phyloP scores from a whole-genome alignment of 441 rosid species.

The Flueggea neowawraea region DNA sequence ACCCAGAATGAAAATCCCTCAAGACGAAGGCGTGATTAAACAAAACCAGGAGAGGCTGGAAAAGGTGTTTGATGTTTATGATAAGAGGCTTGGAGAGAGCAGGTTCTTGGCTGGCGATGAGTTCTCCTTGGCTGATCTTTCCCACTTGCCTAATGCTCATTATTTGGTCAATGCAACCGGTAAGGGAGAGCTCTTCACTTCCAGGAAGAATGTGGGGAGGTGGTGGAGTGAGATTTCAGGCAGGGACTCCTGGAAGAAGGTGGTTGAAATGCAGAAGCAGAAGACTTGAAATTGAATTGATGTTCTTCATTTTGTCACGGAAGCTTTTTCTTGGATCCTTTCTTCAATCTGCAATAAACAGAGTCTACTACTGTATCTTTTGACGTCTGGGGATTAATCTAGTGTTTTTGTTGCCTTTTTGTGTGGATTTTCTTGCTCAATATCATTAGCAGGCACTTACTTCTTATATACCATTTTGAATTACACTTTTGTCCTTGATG shows the following conservation, averaged over 20 bases:
- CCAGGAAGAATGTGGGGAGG: constrained; percentile 54
- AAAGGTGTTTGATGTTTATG: constrained; percentile 64
- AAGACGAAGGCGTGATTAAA: constrained; percentile 37
- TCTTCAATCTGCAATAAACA: too few species aligned
- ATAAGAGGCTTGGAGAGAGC: constrained; percentile 45
- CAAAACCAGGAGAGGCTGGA: constrained; percentile 48
- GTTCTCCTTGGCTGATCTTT: constrained; percentile 67
- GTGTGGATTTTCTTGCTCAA: too few species aligned
- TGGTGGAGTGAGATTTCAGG: constrained; percentile 71
- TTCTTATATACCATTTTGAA: too few species aligned
- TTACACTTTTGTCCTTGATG: too few species aligned
- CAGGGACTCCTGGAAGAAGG: constrained; percentile 68
- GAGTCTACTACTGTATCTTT: too few species aligned
- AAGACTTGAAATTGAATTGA: not conserved
- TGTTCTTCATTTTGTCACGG: too few species aligned
- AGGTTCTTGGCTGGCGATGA: constrained; percentile 64
- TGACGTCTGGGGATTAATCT: too few species aligned
- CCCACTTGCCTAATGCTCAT: constrained; percentile 56
- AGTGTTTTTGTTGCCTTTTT: too few species aligned
- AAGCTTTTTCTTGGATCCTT: too few species aligned
- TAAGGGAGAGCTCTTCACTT: constrained; percentile 38
- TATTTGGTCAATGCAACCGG: constrained; percentile 38
- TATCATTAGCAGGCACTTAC: too few species aligned
- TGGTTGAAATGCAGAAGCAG: constrained; percentile 44
- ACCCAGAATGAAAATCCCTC: constrained; percentile 53